Evolutionary conservation across 306 rosid species (phyloP).

Genomic region (Gynostemma pentaphyllum): DNA sequence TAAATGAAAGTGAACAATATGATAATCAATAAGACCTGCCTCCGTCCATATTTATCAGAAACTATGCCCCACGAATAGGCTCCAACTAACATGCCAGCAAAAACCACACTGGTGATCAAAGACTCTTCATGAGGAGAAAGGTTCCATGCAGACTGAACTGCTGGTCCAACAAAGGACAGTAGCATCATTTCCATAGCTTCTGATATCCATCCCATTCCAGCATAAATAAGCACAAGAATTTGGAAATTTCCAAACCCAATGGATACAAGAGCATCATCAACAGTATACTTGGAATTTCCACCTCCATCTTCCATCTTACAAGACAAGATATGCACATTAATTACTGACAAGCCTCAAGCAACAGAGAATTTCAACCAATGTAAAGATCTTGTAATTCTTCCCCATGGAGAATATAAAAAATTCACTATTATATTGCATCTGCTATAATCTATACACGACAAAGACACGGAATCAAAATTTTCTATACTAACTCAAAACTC

Average conservation of each 20-base stretch:
- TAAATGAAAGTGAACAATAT: neutral
- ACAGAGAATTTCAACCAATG: neutral
- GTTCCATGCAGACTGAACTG: slow-evolving; percentile 71
- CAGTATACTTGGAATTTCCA: slow-evolving; percentile 36
- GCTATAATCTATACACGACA: neutral
- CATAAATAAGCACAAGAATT: slow-evolving; percentile 67
- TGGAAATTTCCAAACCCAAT: slow-evolving; percentile 88
- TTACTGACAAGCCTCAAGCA: neutral
- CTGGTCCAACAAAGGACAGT: slow-evolving; percentile 91
- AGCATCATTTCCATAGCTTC: slow-evolving; percentile 99
- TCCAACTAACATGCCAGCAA: slow-evolving; percentile 81
- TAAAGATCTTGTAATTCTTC: neutral
- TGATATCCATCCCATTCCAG: slow-evolving; percentile 91
- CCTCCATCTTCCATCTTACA: slow-evolving; percentile 22
- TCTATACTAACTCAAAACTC: neutral
- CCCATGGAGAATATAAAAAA: neutral
- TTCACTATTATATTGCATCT: neutral
- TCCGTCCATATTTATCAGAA: slow-evolving; percentile 80
- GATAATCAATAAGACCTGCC: slow-evolving; percentile 22
- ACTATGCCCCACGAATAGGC: slow-evolving; percentile 89
- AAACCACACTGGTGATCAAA: slow-evolving; percentile 67
- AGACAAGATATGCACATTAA: neutral
- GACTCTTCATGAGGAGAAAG: slow-evolving; percentile 74
- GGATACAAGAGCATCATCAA: slow-evolving; percentile 72
- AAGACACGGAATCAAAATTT: neutral